Evolutionary conservation across 1,139 yeast genomes (phyloP).

Genomic region (Pichia sp.): DNA sequence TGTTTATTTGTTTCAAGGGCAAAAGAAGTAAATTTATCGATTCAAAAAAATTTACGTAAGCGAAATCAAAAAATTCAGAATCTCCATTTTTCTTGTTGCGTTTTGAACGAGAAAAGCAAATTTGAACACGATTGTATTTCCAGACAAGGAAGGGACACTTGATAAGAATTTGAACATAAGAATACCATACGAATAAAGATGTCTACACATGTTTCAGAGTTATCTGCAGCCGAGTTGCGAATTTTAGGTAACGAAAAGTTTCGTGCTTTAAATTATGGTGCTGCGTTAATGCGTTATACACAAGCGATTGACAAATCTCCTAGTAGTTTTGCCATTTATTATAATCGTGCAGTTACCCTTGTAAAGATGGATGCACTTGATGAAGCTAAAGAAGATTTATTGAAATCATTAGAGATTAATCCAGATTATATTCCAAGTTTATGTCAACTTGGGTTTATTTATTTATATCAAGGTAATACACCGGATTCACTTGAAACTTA

Average conservation of each 20-base stretch:
- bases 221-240: slow-evolving; percentile 25
- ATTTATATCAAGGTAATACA: slow-evolving; percentile 32
- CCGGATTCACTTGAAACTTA: slow-evolving; percentile 31
- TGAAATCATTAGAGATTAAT: slow-evolving; percentile 27
- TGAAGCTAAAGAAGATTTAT: slow-evolving; percentile 32
- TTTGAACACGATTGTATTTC: too few species aligned
- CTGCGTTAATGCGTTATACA: slow-evolving; percentile 33
- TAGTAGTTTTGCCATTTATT: slow-evolving; percentile 28
- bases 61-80: neutral
- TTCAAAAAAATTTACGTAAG: neutral
- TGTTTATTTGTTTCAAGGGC: too few species aligned
- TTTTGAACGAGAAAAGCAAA: too few species aligned
- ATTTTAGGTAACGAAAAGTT: slow-evolving; percentile 31
- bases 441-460: slow-evolving; percentile 32
- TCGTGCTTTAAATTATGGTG: slow-evolving; percentile 28
- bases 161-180: neutral
- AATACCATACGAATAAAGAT: neutral
- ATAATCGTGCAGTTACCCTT: slow-evolving; percentile 36
- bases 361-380: slow-evolving; percentile 30
- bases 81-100: too few species aligned
- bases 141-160: neutral
- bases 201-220: neutral
- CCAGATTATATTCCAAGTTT: slow-evolving; percentile 34
- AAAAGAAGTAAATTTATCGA: neutral
- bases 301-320: slow-evolving; percentile 32